Percentiles rank a stretch among this genome's conserved stretches.
Conservation (phyloP, 805 yeast genomes). For the Wickerhamomyces strasburgensis region DNA sequence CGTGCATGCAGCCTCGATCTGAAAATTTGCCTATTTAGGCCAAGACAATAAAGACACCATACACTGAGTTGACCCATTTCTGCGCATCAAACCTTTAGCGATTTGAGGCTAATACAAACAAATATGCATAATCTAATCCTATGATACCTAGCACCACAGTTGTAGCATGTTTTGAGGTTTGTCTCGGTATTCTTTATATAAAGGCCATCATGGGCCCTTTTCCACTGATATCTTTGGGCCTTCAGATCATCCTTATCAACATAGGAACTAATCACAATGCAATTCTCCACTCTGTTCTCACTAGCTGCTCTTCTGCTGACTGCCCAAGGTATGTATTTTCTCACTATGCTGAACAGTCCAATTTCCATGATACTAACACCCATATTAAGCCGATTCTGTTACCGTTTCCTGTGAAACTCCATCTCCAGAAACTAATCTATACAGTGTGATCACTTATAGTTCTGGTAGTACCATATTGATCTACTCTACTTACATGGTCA, state of each 20-base stretch:
- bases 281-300: neutral
- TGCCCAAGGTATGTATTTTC: neutral
- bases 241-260: neutral
- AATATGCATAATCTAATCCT: too few relatives aligned
- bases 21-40: neutral
- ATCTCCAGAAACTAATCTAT: slow-evolving; percentile 3
- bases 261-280: neutral
- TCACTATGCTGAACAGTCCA: neutral
- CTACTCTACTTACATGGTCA: slow-evolving; percentile 6
- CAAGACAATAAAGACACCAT: neutral
- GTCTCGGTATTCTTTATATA: too few relatives aligned
- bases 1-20: neutral
- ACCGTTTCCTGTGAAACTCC: slow-evolving; percentile 7
- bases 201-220: too few relatives aligned
- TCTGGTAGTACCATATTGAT: slow-evolving; percentile 1
- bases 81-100: too few relatives aligned
- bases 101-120: too few relatives aligned
- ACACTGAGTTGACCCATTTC: too few relatives aligned
- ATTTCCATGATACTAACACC: neutral
- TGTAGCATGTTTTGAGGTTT: too few relatives aligned
- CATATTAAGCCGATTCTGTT: slow-evolving; percentile 1
- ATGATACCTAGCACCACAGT: too few relatives aligned
- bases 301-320: slow-evolving; percentile 5
- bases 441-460: neutral
- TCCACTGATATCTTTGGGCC: neutral